A percentile compares a stretch with the other conserved stretches of the same genome.
Conservation (phyloP, 257 asterid species). For the Nicotiana tabacum region DNA sequence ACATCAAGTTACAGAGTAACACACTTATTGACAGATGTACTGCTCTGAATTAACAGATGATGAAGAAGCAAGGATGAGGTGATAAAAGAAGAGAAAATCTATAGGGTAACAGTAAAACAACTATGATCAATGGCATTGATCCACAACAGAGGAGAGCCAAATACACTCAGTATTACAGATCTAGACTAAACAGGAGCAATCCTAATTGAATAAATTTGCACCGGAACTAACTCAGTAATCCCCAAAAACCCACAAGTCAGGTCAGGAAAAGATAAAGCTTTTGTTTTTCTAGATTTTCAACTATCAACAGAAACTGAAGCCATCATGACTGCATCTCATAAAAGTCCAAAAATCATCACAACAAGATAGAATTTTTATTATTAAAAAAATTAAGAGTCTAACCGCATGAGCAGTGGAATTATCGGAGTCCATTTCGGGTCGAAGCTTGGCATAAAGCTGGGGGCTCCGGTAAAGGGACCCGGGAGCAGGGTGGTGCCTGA, state of each 20-base stretch:
- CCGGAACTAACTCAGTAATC: not conserved
- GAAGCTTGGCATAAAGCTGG: slow-evolving; percentile 63
- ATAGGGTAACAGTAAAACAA: not conserved
- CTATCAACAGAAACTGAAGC: no score
- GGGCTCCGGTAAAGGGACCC: slow-evolving; percentile 94
- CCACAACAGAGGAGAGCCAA: not conserved
- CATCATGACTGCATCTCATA: no score
- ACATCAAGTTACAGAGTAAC: not conserved
- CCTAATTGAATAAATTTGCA: not conserved
- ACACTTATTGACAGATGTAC: not conserved
- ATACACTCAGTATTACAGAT: slow-evolving; percentile 1
- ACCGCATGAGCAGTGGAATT: slow-evolving; percentile 89
- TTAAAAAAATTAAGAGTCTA: slow-evolving; percentile 10
- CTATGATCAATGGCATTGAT: not conserved
- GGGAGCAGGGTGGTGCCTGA: slow-evolving; percentile 48
- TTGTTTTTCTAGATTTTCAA: no score
- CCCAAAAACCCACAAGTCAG: not conserved
- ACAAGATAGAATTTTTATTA: not conserved
- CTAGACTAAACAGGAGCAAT: not conserved
- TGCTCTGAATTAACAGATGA: not conserved
- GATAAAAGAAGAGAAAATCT: no score
- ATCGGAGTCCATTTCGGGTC: slow-evolving; percentile 66
- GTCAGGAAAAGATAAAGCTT: no score
- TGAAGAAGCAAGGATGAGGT: not conserved
- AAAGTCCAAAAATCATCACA: not conserved